These are phyloP conservation scores for Pinus tabuliformis DNA, from an alignment of 75 land plant genomes.

Conservation along the genomic window DNA sequence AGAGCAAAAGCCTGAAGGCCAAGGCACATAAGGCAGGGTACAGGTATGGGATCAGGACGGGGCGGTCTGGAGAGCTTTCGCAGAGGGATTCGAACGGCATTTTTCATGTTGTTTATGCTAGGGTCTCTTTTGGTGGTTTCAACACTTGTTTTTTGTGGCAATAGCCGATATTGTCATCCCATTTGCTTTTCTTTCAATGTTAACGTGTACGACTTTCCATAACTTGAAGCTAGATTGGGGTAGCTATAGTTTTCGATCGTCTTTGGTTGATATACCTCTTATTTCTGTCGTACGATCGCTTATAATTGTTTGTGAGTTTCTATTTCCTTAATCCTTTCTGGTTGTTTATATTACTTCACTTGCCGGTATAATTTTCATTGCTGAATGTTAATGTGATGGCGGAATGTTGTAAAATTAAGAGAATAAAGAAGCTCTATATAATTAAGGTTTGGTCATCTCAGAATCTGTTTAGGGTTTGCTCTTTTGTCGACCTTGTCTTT, in stretches of 20 bases:
- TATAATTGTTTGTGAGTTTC: conserved; percentile 61
- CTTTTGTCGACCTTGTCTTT: not conserved
- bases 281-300: conserved; percentile 71
- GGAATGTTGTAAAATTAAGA: not conserved
- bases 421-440: not conserved
- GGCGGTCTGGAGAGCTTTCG: conserved; percentile 24
- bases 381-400: not conserved
- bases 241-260: conserved; percentile 67
- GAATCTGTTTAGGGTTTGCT: not conserved
- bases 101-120: conserved; percentile 79
- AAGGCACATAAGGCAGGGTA: too few relatives aligned
- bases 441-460: not conserved
- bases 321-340: not conserved
- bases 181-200: conserved; percentile 45
- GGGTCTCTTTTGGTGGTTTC: conserved; percentile 67
- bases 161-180: conserved; percentile 58
- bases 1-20: too few relatives aligned
- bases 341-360: not conserved
- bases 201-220: conserved; percentile 51
- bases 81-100: conserved; percentile 58
- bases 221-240: conserved; percentile 51
- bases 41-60: conserved; percentile 41
- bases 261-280: conserved; percentile 82
- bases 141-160: conserved; percentile 63
- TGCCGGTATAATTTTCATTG: not conserved